Evolutionary conservation across 2,329 filamentous ascomycete species (phyloP).

Genomic region (Curvularia verruculosa): DNA sequence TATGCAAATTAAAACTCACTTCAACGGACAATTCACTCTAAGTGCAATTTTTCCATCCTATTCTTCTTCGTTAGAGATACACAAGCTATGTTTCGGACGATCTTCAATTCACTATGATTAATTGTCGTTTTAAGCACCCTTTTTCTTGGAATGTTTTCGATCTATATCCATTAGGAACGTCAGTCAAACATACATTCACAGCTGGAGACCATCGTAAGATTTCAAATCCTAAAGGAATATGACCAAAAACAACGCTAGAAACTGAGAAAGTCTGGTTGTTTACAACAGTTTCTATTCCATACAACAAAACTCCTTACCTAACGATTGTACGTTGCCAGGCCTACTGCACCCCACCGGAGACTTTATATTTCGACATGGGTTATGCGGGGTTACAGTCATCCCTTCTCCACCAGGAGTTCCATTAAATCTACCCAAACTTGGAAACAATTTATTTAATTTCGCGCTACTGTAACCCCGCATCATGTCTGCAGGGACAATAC

Average conservation of each 20-base stretch:
- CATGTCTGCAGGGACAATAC: not conserved
- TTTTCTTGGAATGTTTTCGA: not conserved
- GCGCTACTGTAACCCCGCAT: not conserved
- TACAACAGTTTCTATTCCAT: not conserved
- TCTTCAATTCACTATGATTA: not conserved
- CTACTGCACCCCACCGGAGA: not conserved
- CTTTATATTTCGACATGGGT: not conserved
- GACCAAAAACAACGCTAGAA: not conserved
- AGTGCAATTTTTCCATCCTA: not conserved
- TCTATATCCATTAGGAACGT: not conserved
- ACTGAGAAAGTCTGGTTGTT: not conserved
- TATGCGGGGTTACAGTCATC: not conserved
- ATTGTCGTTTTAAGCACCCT: not conserved
- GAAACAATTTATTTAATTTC: not conserved
- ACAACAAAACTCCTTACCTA: not conserved
- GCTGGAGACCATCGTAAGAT: not conserved
- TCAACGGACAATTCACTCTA: not conserved
- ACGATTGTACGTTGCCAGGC: not conserved
- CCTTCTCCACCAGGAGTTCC: not conserved
- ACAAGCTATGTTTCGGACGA: not conserved
- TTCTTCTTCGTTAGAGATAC: not conserved
- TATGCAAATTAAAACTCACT: not conserved
- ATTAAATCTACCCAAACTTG: not conserved
- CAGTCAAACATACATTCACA: not conserved
- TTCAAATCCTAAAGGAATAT: not conserved